These are phyloP conservation scores for Uromyces viciae-fabae DNA, from an alignment of 1,284 basidiomycete genomes.

Conservation along the genomic window DNA sequence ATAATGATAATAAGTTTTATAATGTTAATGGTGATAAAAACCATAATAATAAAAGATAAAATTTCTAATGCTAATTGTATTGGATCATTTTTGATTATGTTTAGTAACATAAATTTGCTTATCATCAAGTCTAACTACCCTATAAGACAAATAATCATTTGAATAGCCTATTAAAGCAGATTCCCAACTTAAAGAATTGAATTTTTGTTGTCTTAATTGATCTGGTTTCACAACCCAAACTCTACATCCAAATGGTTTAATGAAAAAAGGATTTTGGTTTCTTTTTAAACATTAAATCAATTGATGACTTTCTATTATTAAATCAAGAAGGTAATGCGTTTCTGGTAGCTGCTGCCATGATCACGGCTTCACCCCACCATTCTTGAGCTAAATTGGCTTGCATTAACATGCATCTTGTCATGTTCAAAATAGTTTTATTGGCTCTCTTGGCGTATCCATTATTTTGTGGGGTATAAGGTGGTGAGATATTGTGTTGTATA, in stretches of 20 bases:
- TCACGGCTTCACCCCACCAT: background rate
- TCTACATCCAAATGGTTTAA: background rate
- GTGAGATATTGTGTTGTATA: background rate
- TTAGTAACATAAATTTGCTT: no score
- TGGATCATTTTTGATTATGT: no score
- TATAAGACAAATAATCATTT: background rate
- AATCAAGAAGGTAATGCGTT: background rate
- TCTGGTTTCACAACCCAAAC: background rate
- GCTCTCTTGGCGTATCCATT: background rate
- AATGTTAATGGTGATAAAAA: no score
- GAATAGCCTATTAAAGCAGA: background rate
- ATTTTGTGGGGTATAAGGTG: background rate
- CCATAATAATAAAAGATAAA: no score
- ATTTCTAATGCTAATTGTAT: no score
- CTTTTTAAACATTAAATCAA: background rate
- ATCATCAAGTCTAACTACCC: background rate
- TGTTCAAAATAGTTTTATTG: background rate
- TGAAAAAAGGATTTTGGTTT: background rate
- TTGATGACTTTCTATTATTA: background rate
- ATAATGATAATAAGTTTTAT: no score
- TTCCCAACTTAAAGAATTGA: background rate
- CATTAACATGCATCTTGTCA: background rate
- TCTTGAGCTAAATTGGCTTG: background rate
- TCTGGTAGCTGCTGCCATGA: background rate
- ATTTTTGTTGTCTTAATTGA: background rate